phyloP scores from a whole-genome alignment of 345 rosid genomes.

The Salix viminalis region DNA sequence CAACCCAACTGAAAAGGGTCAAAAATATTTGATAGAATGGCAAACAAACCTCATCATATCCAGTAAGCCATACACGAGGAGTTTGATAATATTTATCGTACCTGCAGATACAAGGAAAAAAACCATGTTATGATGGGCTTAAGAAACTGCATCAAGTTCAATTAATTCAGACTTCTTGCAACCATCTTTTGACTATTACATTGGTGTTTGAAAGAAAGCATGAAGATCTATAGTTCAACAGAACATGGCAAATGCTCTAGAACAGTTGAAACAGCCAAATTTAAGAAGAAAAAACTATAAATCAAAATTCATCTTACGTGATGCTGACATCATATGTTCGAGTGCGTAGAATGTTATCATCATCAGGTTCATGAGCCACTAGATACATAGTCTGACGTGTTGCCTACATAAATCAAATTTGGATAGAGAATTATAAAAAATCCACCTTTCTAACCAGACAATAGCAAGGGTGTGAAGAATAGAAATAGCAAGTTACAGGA shows the following conservation, averaged over 20 bases:
- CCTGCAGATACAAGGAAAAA: constrained; percentile 36
- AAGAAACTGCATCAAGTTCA: background rate
- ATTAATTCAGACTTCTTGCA: background rate
- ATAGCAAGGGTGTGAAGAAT: background rate
- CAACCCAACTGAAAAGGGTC: background rate
- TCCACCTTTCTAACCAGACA: background rate
- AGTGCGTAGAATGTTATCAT: constrained; percentile 83
- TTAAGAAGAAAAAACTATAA: background rate
- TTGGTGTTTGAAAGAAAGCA: background rate
- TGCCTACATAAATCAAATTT: constrained; percentile 47
- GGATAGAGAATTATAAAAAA: background rate
- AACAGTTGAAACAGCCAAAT: background rate
- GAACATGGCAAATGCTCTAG: background rate
- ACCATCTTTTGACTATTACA: background rate
- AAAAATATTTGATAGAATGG: background rate
- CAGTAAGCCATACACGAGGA: constrained; percentile 93
- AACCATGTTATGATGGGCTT: constrained; percentile 1
- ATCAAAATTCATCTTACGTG: constrained; percentile 53
- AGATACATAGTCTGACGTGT: constrained; percentile 67
- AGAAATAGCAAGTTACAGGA: constrained; percentile 42
- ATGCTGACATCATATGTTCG: constrained; percentile 98
- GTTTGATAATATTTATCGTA: constrained; percentile 91
- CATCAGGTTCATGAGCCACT: constrained; percentile 87
- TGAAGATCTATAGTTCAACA: background rate
- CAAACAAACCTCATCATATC: constrained; percentile 75